These are phyloP conservation scores for Trichoderma simmonsii DNA, from an alignment of 2,329 filamentous ascomycete genomes.

Conservation along the genomic window DNA sequence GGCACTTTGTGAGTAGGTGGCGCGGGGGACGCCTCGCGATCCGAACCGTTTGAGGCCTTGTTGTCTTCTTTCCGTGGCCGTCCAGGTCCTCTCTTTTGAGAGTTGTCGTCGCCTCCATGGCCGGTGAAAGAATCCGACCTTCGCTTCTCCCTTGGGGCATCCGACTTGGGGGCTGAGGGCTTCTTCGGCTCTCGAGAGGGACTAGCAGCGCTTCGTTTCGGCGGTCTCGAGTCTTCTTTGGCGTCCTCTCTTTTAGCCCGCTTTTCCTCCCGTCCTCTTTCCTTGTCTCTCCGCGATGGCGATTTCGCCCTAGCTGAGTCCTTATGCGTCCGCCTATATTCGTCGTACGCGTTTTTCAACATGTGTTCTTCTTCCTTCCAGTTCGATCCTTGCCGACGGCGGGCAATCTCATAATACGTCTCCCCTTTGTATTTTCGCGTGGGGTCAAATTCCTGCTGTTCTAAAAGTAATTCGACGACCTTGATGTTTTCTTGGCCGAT, in stretches of 20 bases:
- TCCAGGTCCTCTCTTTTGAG: conserved; percentile 50
- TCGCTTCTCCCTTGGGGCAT: conserved; percentile 50
- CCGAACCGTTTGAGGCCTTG: conserved; percentile 46
- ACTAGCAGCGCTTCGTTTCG: conserved; percentile 49
- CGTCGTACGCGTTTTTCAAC: conserved; percentile 72
- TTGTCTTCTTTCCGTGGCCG: conserved; percentile 55
- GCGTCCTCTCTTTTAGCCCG: conserved; percentile 42
- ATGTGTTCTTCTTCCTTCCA: conserved; percentile 87
- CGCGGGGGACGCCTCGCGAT: conserved; percentile 55
- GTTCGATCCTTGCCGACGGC: conserved; percentile 75
- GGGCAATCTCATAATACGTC: conserved; percentile 84
- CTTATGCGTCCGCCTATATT: conserved; percentile 54
- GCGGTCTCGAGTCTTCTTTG: conserved; percentile 42
- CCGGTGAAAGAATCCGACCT: conserved; percentile 41
- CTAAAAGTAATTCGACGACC: conserved; percentile 76
- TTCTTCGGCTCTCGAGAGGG: conserved; percentile 52
- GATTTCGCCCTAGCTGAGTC: conserved; percentile 49
- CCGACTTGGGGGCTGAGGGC: conserved; percentile 32
- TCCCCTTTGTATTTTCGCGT: conserved; percentile 72
- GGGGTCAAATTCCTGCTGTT: conserved; percentile 77
- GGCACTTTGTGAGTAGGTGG: conserved; percentile 49
- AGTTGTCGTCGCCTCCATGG: conserved; percentile 43
- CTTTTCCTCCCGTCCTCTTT: conserved; percentile 43
- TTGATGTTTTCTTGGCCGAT: conserved; percentile 87
- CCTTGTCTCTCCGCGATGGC: conserved; percentile 43